Conservation (phyloP, 2,329 filamentous ascomycete species). For the Immersiporthe knoxdaviesiana region DNA sequence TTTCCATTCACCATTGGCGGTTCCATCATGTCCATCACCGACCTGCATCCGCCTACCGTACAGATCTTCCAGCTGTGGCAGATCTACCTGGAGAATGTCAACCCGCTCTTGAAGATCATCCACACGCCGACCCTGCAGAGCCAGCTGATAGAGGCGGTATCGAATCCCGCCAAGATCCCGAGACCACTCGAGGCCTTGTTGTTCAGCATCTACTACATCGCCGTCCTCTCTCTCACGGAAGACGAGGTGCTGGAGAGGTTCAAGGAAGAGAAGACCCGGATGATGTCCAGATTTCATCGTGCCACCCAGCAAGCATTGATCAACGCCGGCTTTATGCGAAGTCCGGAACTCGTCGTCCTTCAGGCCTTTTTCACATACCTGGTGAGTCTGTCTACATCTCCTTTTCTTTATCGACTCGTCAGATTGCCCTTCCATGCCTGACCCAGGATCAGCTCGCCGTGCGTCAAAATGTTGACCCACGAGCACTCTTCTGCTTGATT, state of each 20-base stretch:
- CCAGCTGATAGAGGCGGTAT: slow-evolving; percentile 65
- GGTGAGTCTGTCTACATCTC: slow-evolving; percentile 47
- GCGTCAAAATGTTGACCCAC: slow-evolving; percentile 62
- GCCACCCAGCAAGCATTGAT: slow-evolving; percentile 67
- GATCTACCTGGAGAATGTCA: slow-evolving; percentile 70
- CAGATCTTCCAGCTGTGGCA: slow-evolving; percentile 71
- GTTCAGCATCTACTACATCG: slow-evolving; percentile 67
- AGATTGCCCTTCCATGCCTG: slow-evolving; percentile 29
- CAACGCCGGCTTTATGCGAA: slow-evolving; percentile 68
- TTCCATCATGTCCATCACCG: slow-evolving; percentile 46
- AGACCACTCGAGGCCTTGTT: slow-evolving; percentile 67
- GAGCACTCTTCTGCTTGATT: slow-evolving; percentile 63
- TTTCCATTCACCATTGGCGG: slow-evolving; percentile 62
- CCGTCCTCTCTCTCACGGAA: slow-evolving; percentile 61
- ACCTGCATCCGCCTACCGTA: slow-evolving; percentile 57
- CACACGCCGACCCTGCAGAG: slow-evolving; percentile 68
- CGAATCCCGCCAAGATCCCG: slow-evolving; percentile 56
- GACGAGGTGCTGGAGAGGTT: slow-evolving; percentile 56
- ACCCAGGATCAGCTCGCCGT: slow-evolving; percentile 53
- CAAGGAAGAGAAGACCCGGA: slow-evolving; percentile 53
- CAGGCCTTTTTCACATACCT: slow-evolving; percentile 71
- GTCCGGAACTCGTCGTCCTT: slow-evolving; percentile 65
- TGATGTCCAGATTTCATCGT: slow-evolving; percentile 58
- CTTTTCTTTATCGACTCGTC: background rate
- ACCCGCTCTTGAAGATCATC: slow-evolving; percentile 69